Percentiles rank a stretch among this genome's conserved stretches.
Evolutionary conservation across 1,284 basidiomycete genomes (phyloP).

Genomic region (Chondrostereum purpureum): DNA sequence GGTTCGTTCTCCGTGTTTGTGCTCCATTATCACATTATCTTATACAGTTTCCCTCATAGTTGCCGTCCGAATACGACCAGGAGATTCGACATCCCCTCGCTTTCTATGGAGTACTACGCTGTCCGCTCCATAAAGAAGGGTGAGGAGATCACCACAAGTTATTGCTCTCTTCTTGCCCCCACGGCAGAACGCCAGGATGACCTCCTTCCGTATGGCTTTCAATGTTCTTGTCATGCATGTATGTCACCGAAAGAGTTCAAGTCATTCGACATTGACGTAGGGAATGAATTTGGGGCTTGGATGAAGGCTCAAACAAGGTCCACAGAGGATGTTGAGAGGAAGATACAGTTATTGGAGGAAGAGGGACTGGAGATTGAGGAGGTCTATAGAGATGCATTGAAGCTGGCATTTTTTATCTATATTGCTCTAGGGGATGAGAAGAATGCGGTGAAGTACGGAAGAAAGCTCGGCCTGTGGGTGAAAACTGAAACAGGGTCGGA

Average conservation of each 20-base stretch:
- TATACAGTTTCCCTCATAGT: constrained; percentile 12
- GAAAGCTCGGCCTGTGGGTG: too few relatives aligned
- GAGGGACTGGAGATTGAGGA: not conserved
- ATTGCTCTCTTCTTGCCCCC: constrained; percentile 12
- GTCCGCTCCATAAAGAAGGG: constrained; percentile 22
- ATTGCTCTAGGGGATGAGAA: not conserved
- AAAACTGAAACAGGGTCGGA: too few relatives aligned
- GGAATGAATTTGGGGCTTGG: not conserved
- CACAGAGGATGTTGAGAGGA: not conserved
- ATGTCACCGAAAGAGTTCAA: constrained; percentile 10
- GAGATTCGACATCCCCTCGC: constrained; percentile 20
- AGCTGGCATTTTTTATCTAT: not conserved
- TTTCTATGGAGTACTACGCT: constrained; percentile 23
- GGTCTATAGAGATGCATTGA: not conserved
- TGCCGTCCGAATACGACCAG: constrained; percentile 22
- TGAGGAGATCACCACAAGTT: constrained; percentile 26
- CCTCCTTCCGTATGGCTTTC: constrained; percentile 22
- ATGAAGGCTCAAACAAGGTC: not conserved
- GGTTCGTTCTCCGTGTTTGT: not conserved
- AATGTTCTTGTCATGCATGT: constrained; percentile 20
- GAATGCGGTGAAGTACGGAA: not conserved
- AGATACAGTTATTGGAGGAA: not conserved
- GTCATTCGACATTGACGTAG: not conserved
- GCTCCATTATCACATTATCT: not conserved
- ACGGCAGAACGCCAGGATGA: constrained; percentile 15